Evolutionary conservation across 805 yeast genomes (phyloP).

Genomic region (Nakazawaea holstii): DNA sequence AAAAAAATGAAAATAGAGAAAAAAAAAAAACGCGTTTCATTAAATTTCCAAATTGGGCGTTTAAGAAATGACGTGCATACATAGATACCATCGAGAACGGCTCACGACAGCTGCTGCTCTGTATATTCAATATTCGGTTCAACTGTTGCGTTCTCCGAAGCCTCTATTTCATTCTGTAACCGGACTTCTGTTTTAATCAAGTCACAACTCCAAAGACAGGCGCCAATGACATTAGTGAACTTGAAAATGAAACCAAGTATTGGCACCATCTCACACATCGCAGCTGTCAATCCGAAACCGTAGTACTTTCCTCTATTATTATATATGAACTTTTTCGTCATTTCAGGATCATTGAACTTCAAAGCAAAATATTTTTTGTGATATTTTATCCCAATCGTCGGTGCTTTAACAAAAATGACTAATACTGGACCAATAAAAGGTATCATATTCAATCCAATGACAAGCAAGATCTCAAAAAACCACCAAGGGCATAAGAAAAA

Average conservation of each 20-base stretch:
- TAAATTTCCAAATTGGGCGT: slow-evolving; percentile 6
- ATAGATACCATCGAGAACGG: background rate
- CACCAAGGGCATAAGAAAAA: slow-evolving; percentile 34
- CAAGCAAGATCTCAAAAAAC: slow-evolving; percentile 28
- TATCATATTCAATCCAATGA: slow-evolving; percentile 37
- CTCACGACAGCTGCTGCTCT: background rate
- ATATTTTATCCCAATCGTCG: slow-evolving; percentile 44
- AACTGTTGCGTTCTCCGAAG: too few species aligned
- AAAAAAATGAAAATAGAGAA: background rate
- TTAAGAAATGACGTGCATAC: background rate
- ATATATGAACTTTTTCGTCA: background rate
- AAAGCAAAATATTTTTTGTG: slow-evolving; percentile 54
- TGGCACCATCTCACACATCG: slow-evolving; percentile 49
- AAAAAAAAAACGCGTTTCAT: slow-evolving; percentile 9
- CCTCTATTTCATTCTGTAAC: background rate
- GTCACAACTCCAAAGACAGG: slow-evolving; percentile 58
- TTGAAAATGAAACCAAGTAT: slow-evolving; percentile 46
- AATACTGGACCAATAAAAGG: slow-evolving; percentile 59
- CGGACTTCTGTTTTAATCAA: slow-evolving; percentile 17
- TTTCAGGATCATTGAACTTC: slow-evolving; percentile 22
- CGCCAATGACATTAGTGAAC: slow-evolving; percentile 56
- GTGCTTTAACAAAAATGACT: slow-evolving; percentile 45
- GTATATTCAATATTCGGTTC: background rate
- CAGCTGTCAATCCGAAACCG: slow-evolving; percentile 47
- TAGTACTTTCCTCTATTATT: slow-evolving; percentile 7